These are phyloP conservation scores for Sarcodon aspratus DNA, from an alignment of 768 basidiomycete genomes.

Conservation along the genomic window DNA sequence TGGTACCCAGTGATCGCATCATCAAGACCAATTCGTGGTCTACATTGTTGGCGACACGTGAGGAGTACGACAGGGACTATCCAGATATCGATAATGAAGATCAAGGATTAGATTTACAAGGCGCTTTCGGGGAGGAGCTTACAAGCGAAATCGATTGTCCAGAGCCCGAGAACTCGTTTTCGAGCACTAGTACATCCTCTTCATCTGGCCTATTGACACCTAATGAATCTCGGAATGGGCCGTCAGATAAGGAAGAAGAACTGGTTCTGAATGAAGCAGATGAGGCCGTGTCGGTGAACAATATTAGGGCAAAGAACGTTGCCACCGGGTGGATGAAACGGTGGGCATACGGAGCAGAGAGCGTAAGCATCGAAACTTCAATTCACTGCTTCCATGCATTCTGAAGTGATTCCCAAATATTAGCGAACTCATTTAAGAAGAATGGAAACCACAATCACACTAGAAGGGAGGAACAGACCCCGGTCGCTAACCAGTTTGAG, in stretches of 20 bases:
- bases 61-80: neutral
- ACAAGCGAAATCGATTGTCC: conserved; percentile 34
- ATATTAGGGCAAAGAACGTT: neutral
- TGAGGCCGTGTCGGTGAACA: neutral
- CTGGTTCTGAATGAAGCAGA: conserved; percentile 13
- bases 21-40: no score
- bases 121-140: conserved; percentile 29
- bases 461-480: conserved; percentile 26
- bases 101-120: conserved; percentile 30
- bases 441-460: conserved; percentile 35
- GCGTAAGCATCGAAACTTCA: conserved; percentile 1
- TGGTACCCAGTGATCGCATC: no score
- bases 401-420: conserved; percentile 10
- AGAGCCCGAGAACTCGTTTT: conserved; percentile 16
- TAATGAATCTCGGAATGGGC: conserved; percentile 6
- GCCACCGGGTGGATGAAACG: conserved; percentile 11
- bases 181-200: conserved; percentile 19
- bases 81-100: neutral
- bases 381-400: conserved; percentile 5
- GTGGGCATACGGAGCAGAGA: conserved; percentile 8
- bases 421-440: conserved; percentile 25
- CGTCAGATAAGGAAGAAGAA: conserved; percentile 6
- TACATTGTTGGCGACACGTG: neutral
- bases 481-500: neutral
- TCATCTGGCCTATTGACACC: conserved; percentile 22